Evolutionary conservation across 495 filamentous ascomycete genomes (phyloP), one percentile per base, ranked within the genome.

Genomic region (Neurospora cerealis): DNA sequence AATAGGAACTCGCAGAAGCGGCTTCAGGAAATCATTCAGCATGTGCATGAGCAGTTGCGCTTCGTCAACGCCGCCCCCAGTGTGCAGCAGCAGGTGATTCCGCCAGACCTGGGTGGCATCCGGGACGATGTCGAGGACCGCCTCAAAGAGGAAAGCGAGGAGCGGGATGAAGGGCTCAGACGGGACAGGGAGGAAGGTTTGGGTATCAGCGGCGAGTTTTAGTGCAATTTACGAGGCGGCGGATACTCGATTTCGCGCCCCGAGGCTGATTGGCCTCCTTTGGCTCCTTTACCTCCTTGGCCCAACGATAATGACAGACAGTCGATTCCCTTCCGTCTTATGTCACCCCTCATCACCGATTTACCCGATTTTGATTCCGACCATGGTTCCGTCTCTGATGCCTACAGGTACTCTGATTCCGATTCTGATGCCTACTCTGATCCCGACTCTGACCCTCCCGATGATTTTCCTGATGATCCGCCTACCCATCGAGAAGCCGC

Each of bases 21-120:
- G 74, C 86, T 97, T n/a, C 85, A 89, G 17, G 89, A 90, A 54
- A 88, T 97, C 32, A 85, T 93, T 3, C 82, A 88, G 77, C 89
- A 92, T 60, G 91, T 97, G 62, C 87, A 88, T 70, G 94, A 97
- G 80, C 93, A 98, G 83, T 79, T 99, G 73, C 86, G 93, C 46
- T 98, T 97, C 81, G 88, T 98, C 69, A 85, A 91, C 77, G 86
- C 89, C 32, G 92, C 93, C 4, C 96, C 96, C 4, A 96, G 93
- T 79, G 94, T 97, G 62, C 92, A 97, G 81, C 90, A 93, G 84
- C 87, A 89, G 77, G 86, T 90, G 72, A 92, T 98, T 71, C 93
- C 93, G 74, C 90, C 92, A 8, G 92, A 96, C 79, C 82, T 97
- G 41, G 85, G 89, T 72, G 89, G 87, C 4, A 82, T 95, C 28